A percentile compares a stretch with the other conserved stretches of the same genome.
phyloP scores from a whole-genome alignment of 139 green algal genomes.

The Haematococcus lacustris region DNA sequence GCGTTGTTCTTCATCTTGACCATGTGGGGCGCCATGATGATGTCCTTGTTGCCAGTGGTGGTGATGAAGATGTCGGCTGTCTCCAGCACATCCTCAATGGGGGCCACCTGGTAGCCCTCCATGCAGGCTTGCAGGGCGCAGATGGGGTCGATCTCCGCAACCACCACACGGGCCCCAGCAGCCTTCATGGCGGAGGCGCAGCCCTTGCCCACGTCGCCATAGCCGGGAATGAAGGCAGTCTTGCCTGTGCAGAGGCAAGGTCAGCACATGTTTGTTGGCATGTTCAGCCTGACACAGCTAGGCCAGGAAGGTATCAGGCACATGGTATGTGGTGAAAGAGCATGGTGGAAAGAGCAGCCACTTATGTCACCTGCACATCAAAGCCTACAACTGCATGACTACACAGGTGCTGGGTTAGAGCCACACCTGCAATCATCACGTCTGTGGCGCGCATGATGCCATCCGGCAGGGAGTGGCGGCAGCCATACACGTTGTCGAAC shows the following conservation, averaged over 20 bases:
- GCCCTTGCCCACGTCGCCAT: slow-evolving; percentile 99
- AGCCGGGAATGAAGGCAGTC: slow-evolving; percentile 75
- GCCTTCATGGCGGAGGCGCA: slow-evolving; percentile 93
- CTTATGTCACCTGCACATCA: too few relatives aligned
- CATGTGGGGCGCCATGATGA: slow-evolving; percentile 96
- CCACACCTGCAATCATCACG: slow-evolving; percentile 92
- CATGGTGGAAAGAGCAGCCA: too few relatives aligned
- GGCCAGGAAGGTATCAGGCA: too few relatives aligned
- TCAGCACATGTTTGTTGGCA: too few relatives aligned
- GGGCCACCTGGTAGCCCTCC: slow-evolving; percentile 84
- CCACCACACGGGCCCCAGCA: slow-evolving; percentile 78
- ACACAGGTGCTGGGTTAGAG: too few relatives aligned
- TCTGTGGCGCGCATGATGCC: slow-evolving; percentile 99
- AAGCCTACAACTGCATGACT: too few relatives aligned
- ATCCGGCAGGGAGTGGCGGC: slow-evolving; percentile 97
- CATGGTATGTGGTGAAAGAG: too few relatives aligned
- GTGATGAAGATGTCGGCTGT: slow-evolving; percentile 97
- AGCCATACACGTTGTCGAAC: slow-evolving; percentile 99
- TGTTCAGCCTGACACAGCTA: too few relatives aligned
- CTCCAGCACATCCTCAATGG: slow-evolving; percentile 83
- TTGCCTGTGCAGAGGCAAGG: too few relatives aligned
- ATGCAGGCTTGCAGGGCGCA: slow-evolving; percentile 96
- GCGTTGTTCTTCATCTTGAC: slow-evolving; percentile 99
- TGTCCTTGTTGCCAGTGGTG: slow-evolving; percentile 98
- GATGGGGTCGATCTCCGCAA: slow-evolving; percentile 98